Conservation (phyloP, 192 early-diverging fungal species). For the Thamnidium elegans region DNA sequence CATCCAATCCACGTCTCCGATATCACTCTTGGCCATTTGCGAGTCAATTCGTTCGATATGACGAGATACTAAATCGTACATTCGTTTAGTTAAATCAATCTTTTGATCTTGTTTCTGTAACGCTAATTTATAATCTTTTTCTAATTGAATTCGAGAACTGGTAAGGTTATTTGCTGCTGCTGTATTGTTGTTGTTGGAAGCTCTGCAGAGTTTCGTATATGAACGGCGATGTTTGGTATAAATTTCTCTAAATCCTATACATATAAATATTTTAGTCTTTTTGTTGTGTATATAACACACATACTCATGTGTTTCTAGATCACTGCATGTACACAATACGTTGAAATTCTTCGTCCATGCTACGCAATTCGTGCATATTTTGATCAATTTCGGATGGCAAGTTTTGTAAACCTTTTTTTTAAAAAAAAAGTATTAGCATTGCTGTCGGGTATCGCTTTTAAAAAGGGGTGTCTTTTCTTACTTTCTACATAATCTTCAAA, state of each 20-base stretch:
- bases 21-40: conserved; percentile 32
- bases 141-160: conserved; percentile 21
- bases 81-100: conserved; percentile 44
- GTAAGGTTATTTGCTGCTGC: background rate
- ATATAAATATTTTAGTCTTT: background rate
- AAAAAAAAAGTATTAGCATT: background rate
- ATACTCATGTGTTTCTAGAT: no score
- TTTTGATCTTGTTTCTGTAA: conserved; percentile 54
- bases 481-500: conserved; percentile 57
- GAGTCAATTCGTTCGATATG: conserved; percentile 40
- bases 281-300: background rate
- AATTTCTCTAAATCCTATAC: conserved; percentile 15
- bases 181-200: background rate
- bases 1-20: conserved; percentile 30
- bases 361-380: conserved; percentile 49
- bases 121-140: conserved; percentile 47
- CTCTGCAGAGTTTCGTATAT: conserved; percentile 7
- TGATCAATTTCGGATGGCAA: conserved; percentile 53
- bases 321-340: conserved; percentile 32
- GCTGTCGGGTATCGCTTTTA: background rate
- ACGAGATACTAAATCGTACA: conserved; percentile 48
- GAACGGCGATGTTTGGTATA: conserved; percentile 21
- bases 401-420: conserved; percentile 45
- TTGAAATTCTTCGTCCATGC: conserved; percentile 30
- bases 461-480: conserved; percentile 22